Conservation (phyloP, 2,329 filamentous ascomycete genomes). For the Catunica adiposa region DNA sequence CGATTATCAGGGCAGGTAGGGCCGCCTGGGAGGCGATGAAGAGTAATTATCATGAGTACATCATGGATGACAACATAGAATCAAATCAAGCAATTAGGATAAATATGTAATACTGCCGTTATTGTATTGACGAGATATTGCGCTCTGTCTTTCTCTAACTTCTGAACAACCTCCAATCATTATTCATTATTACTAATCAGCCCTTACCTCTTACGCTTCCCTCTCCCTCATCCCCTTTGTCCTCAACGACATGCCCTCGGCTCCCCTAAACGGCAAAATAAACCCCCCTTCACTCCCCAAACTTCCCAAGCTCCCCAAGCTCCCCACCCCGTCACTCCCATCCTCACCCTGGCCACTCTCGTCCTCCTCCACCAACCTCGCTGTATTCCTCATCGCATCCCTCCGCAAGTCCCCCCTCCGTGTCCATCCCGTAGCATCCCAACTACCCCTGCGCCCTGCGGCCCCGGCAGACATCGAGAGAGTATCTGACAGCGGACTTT, state of each 20-base stretch:
- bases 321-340: neutral
- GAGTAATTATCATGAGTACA: too few species aligned
- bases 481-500: neutral
- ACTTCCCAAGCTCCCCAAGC: neutral
- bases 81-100: too few species aligned
- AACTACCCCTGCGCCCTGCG: neutral
- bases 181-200: neutral
- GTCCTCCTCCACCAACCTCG: constrained; percentile 6
- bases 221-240: constrained; percentile 29
- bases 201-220: neutral
- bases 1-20: neutral
- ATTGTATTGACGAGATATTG: too few species aligned
- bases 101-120: too few species aligned
- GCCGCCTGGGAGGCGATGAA: neutral
- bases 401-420: neutral
- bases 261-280: constrained; percentile 31
- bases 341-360: neutral
- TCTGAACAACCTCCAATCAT: neutral
- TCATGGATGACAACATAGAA: too few species aligned
- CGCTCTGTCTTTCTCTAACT: too few species aligned
- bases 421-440: neutral
- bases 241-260: constrained; percentile 34
- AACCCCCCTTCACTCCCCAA: constrained; percentile 16
- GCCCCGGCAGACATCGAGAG: neutral
- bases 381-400: constrained; percentile 11